Evolutionary conservation across 2,329 filamentous ascomycete genomes (phyloP).

Genomic region (Incumbomyces delicatus): DNA sequence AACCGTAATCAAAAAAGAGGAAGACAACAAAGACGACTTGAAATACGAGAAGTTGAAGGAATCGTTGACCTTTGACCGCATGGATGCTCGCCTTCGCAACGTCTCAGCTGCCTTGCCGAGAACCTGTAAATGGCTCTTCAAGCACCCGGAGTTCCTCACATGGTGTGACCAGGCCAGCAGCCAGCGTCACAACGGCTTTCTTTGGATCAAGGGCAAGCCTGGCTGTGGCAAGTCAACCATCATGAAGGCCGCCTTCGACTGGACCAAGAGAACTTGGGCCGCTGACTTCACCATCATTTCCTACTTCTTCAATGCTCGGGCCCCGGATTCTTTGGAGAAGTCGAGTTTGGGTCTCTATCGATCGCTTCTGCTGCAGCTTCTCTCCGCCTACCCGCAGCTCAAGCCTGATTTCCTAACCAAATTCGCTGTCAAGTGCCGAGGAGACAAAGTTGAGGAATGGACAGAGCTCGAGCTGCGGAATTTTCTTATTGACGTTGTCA

Average conservation of each 20-base stretch:
- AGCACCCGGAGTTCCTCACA: constrained; percentile 25
- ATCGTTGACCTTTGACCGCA: constrained; percentile 30
- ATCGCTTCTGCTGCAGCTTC: constrained; percentile 20
- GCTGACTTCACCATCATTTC: constrained; percentile 23
- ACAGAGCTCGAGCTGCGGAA: not conserved
- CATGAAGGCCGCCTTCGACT: constrained; percentile 23
- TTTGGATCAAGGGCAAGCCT: constrained; percentile 34
- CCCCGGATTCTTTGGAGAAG: constrained; percentile 33
- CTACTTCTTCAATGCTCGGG: constrained; percentile 44
- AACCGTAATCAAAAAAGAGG: not conserved
- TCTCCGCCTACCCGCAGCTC: not conserved
- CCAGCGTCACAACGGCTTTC: constrained; percentile 19
- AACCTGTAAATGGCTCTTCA: constrained; percentile 37
- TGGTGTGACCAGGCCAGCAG: constrained; percentile 29
- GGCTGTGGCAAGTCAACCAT: constrained; percentile 30
- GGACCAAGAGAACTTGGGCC: constrained; percentile 5
- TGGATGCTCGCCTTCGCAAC: constrained; percentile 28
- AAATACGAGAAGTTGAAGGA: constrained; percentile 15
- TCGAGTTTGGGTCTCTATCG: constrained; percentile 42
- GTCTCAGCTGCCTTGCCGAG: constrained; percentile 23
- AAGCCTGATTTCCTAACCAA: not conserved
- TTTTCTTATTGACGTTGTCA: not conserved
- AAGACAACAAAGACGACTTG: not conserved
- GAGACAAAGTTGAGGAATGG: not conserved
- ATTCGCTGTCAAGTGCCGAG: not conserved